Evolutionary conservation across 441 rosid species (phyloP).

Genomic region (Adansonia rubrostipa): DNA sequence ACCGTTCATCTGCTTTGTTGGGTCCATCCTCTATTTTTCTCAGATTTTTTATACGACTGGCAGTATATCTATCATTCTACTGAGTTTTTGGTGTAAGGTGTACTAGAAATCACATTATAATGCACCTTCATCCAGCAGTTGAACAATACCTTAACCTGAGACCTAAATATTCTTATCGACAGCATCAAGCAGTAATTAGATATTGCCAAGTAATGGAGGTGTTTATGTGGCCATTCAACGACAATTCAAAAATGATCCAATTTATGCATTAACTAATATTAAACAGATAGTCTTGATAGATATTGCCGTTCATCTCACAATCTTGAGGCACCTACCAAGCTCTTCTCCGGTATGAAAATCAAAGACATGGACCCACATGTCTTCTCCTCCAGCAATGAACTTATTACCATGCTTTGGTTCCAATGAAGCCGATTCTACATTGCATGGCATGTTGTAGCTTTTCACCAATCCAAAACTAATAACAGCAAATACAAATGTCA

Average conservation of each 20-base stretch:
- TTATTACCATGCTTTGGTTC: constrained; percentile 86
- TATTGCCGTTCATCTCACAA: constrained; percentile 5
- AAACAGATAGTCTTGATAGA: neutral
- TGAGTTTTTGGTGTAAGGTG: neutral
- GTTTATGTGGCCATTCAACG: neutral
- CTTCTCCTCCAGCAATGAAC: constrained; percentile 83
- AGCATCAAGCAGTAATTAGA: neutral
- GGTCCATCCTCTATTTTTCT: constrained; percentile 3
- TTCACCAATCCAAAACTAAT: constrained; percentile 69
- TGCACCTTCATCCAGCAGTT: neutral
- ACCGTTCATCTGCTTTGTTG: neutral
- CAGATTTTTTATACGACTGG: neutral
- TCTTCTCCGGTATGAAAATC: constrained; percentile 94
- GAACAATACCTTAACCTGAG: constrained; percentile 1
- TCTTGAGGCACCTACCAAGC: constrained; percentile 52
- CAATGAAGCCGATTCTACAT: constrained; percentile 85
- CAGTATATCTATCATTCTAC: neutral
- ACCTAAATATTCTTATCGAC: neutral
- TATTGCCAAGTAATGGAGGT: constrained; percentile 1
- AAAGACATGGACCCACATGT: constrained; percentile 56
- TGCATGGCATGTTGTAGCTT: constrained; percentile 80
- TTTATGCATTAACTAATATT: constrained; percentile 7
- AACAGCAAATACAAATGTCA: constrained; percentile 8
- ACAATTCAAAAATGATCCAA: neutral
- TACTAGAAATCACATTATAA: neutral